These are phyloP conservation scores for Phyllosticta citrichinensis DNA, from an alignment of 2,329 filamentous ascomycete species.

Conservation along the genomic window DNA sequence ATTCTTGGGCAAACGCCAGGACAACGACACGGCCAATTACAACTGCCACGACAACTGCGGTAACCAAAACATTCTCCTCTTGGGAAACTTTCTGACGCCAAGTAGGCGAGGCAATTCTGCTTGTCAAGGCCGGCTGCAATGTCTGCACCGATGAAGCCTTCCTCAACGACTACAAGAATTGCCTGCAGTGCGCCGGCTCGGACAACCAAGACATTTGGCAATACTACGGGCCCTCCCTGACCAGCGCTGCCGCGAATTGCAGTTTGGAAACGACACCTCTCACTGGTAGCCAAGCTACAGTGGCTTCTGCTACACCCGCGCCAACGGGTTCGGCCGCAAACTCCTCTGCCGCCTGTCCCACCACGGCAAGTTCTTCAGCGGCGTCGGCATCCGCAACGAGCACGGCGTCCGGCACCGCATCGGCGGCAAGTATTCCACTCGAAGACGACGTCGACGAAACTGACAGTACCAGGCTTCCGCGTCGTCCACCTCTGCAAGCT, in stretches of 20 bases:
- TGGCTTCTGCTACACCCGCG: neutral
- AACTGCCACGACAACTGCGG: constrained; percentile 27
- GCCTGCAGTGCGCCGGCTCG: constrained; percentile 32
- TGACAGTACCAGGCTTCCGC: neutral
- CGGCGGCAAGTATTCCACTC: neutral
- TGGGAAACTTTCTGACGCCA: neutral
- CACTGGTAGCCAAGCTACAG: neutral
- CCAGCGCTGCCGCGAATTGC: constrained; percentile 29
- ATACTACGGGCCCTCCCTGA: constrained; percentile 32
- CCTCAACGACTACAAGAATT: constrained; percentile 20
- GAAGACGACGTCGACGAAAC: neutral
- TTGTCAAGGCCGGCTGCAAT: constrained; percentile 12
- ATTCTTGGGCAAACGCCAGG: constrained; percentile 2
- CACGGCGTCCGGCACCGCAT: neutral
- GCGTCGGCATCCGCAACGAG: neutral
- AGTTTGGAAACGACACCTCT: constrained; percentile 14
- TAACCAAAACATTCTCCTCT: constrained; percentile 11
- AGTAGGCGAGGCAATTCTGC: constrained; percentile 20
- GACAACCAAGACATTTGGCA: constrained; percentile 35
- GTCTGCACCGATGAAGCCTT: constrained; percentile 17
- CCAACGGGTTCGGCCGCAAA: neutral
- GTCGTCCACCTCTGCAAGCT: neutral
- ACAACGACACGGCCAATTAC: constrained; percentile 17
- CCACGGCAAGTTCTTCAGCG: neutral
- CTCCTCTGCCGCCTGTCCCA: neutral